Evolutionary conservation across 257 asterid species (phyloP), one percentile per base, ranked within the genome.

Genomic region (Gentiana straminea): DNA sequence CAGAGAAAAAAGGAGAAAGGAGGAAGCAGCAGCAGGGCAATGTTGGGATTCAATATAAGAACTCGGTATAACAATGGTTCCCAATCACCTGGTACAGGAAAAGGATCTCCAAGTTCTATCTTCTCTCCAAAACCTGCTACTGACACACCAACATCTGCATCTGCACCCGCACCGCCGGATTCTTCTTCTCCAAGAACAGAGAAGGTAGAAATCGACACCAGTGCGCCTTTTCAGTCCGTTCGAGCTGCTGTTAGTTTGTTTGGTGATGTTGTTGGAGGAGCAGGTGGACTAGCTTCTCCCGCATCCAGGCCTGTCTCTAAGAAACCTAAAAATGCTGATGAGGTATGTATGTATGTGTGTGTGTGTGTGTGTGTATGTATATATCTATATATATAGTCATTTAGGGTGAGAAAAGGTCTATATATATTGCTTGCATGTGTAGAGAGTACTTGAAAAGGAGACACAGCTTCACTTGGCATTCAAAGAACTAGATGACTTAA

Each of bases 371-470:
- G 44, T 39, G 44, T 39, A 7, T 39, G 44, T 4, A 39, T 39
- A 39, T 7, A 3, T 4, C 4, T 39, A 39, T 39, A 39, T 39
- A 7, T 39, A 39, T 39, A 39, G 4, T 4, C 44, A 39, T 39
- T 3, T 4, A 39, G 6, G 44, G 7, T 39, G 44, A 39, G 6
- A 7, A 7, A 4, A 39, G 44, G 44, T 39, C 24, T 15, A 15
- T 15, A 15, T 15, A 15, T 15, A 15, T 15, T 15, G 24, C 24
- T 15, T 15, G 24, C 24, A 15, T 15, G 24, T 1, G 36, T 8
- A 87, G 98, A 70, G 90, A 54, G 96, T 91, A 67, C 71, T 91
- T 37, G 93, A 87, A 70, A 84, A 78, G 72, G 98, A 87, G 65
- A 76, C 97, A 0, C 87, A 77, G 35, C 83, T 83, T 65, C 86